Evolutionary conservation across 2,329 filamentous ascomycete species (phyloP).

Genomic region (Sporothrix pseudoabietina): DNA sequence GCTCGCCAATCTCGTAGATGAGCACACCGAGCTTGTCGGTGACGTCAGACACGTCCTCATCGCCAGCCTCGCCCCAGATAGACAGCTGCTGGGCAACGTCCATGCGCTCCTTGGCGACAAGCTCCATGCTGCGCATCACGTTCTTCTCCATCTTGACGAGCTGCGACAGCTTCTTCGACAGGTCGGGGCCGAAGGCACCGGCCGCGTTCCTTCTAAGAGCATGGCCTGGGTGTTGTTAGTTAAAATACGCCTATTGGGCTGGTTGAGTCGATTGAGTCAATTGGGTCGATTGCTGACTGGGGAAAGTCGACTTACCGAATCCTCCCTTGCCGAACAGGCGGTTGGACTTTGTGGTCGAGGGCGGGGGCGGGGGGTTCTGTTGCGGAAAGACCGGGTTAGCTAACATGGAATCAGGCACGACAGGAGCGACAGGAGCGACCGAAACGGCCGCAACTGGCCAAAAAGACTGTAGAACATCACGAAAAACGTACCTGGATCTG

Average conservation of each 20-base stretch:
- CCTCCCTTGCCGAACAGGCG: constrained; percentile 85
- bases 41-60: constrained; percentile 97
- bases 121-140: constrained; percentile 97
- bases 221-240: constrained; percentile 52
- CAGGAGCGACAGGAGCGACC: not conserved
- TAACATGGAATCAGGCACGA: not conserved
- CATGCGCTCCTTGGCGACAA: constrained; percentile 94
- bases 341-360: constrained; percentile 86
- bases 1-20: constrained; percentile 96
- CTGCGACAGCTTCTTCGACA: constrained; percentile 96
- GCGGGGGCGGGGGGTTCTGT: constrained; percentile 89
- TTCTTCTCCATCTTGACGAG: constrained; percentile 99
- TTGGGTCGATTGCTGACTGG: not conserved
- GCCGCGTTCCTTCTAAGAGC: constrained; percentile 72
- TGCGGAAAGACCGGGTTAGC: constrained; percentile 14
- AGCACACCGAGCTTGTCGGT: constrained; percentile 98
- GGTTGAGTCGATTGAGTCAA: too few species aligned
- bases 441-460: not conserved
- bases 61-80: constrained; percentile 91
- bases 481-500: constrained; percentile 57
- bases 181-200: constrained; percentile 78
- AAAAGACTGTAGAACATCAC: not conserved
- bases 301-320: constrained; percentile 66
- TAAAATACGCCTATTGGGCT: not conserved
- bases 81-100: constrained; percentile 99